Base-by-base conservation (phyloP, 495 filamentous ascomycete species). In the Lichina pygmaea region DNA sequence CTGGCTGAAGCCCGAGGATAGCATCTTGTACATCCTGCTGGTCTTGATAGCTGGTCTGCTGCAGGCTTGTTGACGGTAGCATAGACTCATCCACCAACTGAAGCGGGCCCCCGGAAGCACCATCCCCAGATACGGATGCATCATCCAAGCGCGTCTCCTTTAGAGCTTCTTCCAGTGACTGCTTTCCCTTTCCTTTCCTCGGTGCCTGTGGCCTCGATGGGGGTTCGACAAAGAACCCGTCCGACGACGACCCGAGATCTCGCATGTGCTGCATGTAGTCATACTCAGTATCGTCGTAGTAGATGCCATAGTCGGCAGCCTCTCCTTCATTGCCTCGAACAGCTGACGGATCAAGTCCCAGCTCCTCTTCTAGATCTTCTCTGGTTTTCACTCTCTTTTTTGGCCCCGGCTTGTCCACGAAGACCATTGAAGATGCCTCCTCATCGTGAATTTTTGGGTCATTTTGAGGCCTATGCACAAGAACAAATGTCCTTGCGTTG, bases 231-330 rank as follows among this genome's bases (percentile, higher is more conserved):
- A 89, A 93, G 42, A 79, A 67, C 15, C 73, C 70, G 38, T 78
- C 73, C 6, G 66, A 71, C 4, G 72, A 68, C 32, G 50, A 44
- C 8, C 75, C 76, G 6, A 83, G 56, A 47, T 94, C 89, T n/a
- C 82, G 78, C 64, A 99, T 66, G 62, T 99, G 91, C 59, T 99
- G 89, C 89, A 97, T 95, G 62, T 97, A 97, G 54, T 97, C 91
- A 61, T 97, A 97, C 52, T 78, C 70, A 46, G 83, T 78, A 59
- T 97, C 89, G 48, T 79, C 75, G 54, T 65, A 79, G 69, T 80
- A 94, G 48, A 99, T 68, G 43, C 91, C 91, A 59, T 93, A 71
- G 59, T 81, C 81, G 49, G 91, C 89, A 6, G 91, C 91, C 59
- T 95, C 85, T 50, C 91, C 91, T 59, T 95, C 91, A 60, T 99